Base-by-base conservation (phyloP, 78 protist species). In the Protostelium mycophagum region DNA sequence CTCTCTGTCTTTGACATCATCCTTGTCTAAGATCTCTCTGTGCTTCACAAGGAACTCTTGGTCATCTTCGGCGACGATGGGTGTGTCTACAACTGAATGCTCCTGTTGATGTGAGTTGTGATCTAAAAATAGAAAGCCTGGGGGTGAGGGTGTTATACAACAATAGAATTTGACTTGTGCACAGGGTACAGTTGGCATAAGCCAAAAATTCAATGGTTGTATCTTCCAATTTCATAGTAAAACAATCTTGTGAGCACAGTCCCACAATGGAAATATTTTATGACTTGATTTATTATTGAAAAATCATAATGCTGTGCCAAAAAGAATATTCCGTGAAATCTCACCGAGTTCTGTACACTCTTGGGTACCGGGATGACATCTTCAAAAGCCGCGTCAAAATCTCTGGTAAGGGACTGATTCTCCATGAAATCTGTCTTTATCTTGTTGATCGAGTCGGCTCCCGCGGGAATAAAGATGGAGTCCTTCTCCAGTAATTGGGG, bases 401-500 rank as follows among this genome's bases (percentile, higher is more conserved):
- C 94, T 63, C 73, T 88, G 51, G 92, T 90, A 34, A 92, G 92
- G 28, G 89, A 90, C 87, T 92, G 94, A 63, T 92, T 92, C 1
- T 93, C 95, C 31, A 25, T 51, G 35, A 89, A 93, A 38, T 89
- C 92, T 10, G 90, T 36, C 34, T 89, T 85, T 63, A 93, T 93
- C 91, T 93, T 93, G 31, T 85, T 91, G 34, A 87, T 84, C 34
- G 95, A 88, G 36, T 93, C 95, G 91, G 92, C 89, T 35, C 95
- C 95, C 9, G 93, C 34, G 86, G 95, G 95, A 1, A 93, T 90
- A 83, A 93, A 90, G 38, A 93, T 87, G 85, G 88, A 89, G 73
- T 93, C 95, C 35, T 93, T 93, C 87, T 93, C 95, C 34, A 93
- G 31, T 5, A 93, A 51, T 87, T 93, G 95, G 39, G 93, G 88